A percentile compares a stretch with the other conserved stretches of the same genome.
These are phyloP conservation scores for Physcomitrellopsis africana DNA, from an alignment of 225 moss, liverwort and hornwort genomes.

Conservation along the genomic window DNA sequence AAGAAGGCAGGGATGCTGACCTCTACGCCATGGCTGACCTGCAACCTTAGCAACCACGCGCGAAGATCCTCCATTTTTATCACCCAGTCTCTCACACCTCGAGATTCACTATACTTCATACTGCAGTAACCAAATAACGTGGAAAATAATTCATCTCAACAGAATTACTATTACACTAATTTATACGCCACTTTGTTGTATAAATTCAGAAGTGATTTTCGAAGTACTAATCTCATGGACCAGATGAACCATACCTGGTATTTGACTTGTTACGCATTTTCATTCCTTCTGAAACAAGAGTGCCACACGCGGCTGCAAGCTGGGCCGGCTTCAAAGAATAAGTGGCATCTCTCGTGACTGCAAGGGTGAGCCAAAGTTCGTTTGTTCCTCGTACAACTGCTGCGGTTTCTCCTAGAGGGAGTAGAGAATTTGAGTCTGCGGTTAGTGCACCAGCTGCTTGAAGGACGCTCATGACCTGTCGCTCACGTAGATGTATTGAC, in stretches of 20 bases:
- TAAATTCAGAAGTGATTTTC: no score
- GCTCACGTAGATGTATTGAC: slow-evolving; percentile 21
- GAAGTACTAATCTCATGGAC: no score
- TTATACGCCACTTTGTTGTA: no score
- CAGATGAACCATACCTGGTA: slow-evolving; percentile 35
- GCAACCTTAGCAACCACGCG: slow-evolving; percentile 58
- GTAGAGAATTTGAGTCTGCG: slow-evolving; percentile 55
- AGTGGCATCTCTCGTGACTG: slow-evolving; percentile 60
- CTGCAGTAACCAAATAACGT: slow-evolving; percentile 34
- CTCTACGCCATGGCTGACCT: slow-evolving; percentile 71
- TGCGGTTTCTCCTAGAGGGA: slow-evolving; percentile 73
- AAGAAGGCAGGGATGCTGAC: slow-evolving; percentile 35
- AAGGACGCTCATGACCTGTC: slow-evolving; percentile 65
- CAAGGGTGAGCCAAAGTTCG: slow-evolving; percentile 85
- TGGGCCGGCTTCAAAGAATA: slow-evolving; percentile 64
- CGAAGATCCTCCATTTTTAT: slow-evolving; percentile 57
- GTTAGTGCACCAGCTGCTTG: slow-evolving; percentile 68
- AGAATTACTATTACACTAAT: background rate
- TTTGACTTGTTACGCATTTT: slow-evolving; percentile 63
- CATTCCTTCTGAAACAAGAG: slow-evolving; percentile 82
- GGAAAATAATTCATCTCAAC: slow-evolving; percentile 15
- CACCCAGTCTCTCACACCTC: slow-evolving; percentile 69
- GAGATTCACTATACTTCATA: slow-evolving; percentile 55
- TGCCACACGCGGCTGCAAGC: slow-evolving; percentile 86
- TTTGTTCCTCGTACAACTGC: slow-evolving; percentile 71